Percentiles rank a stretch among this genome's conserved stretches.
phyloP scores from a whole-genome alignment of 257 asterid genomes.

The Solanum piurae region DNA sequence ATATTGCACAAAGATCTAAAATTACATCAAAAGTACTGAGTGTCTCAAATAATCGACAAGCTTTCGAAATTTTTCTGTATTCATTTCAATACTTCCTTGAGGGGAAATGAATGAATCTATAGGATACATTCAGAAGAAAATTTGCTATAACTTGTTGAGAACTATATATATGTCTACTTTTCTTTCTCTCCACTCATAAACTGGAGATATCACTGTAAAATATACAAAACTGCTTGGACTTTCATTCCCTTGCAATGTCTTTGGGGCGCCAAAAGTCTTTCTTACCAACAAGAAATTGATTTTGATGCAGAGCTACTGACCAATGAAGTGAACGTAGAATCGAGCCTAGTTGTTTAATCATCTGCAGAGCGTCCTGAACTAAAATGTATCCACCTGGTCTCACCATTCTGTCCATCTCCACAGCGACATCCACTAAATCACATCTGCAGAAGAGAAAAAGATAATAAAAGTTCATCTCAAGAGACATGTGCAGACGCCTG shows the following conservation, averaged over 20 bases:
- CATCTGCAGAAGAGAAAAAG: slow-evolving; percentile 41
- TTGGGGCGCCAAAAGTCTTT: slow-evolving; percentile 82
- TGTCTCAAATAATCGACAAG: not conserved
- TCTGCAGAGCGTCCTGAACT: slow-evolving; percentile 62
- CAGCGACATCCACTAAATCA: slow-evolving; percentile 55
- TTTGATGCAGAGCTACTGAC: slow-evolving; percentile 51
- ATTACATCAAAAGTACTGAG: not conserved
- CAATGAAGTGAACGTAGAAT: slow-evolving; percentile 70
- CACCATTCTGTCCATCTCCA: slow-evolving; percentile 75
- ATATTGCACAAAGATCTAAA: not conserved
- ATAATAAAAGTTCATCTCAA: not conserved
- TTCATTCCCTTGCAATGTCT: slow-evolving; percentile 12
- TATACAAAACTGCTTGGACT: not conserved
- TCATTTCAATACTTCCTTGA: not conserved
- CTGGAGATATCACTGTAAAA: not conserved
- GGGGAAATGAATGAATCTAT: not conserved
- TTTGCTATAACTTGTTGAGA: not conserved
- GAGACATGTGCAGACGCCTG: no score
- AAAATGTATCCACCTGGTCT: slow-evolving; percentile 84
- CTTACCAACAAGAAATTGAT: slow-evolving; percentile 75
- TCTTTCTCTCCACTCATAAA: not conserved
- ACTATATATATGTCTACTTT: not conserved
- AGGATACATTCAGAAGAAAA: not conserved
- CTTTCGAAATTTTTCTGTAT: not conserved
- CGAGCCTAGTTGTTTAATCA: slow-evolving; percentile 35